Evolutionary conservation across 805 yeast genomes (phyloP).

Genomic region (Maudiozyma pseudohumilis): DNA sequence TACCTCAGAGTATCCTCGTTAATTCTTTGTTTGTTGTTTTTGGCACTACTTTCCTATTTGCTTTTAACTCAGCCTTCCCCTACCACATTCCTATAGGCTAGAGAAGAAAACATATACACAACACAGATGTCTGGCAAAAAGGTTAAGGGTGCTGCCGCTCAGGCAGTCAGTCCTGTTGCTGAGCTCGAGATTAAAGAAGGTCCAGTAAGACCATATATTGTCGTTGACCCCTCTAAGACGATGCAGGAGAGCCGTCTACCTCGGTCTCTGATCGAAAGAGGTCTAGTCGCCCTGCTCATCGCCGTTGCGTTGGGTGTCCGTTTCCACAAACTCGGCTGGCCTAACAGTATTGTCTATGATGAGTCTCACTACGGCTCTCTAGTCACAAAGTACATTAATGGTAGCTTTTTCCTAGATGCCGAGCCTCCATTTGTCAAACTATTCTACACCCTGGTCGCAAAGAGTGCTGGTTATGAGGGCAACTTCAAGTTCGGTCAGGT

Average conservation of each 20-base stretch:
- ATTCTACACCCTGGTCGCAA: constrained; percentile 60
- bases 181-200: constrained; percentile 45
- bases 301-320: constrained; percentile 49
- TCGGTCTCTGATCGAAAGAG: constrained; percentile 31
- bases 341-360: constrained; percentile 78
- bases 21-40: too few relatives aligned
- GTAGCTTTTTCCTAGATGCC: constrained; percentile 57
- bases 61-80: too few relatives aligned
- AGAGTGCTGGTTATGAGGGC: constrained; percentile 61
- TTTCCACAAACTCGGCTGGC: constrained; percentile 48
- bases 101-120: too few relatives aligned
- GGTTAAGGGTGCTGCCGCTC: constrained; percentile 4
- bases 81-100: too few relatives aligned
- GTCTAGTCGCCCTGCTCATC: constrained; percentile 34
- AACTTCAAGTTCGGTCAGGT: constrained; percentile 54
- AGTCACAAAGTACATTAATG: constrained; percentile 66
- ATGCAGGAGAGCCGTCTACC: constrained; percentile 34
- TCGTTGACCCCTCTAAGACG: constrained; percentile 39
- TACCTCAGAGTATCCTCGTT: too few relatives aligned
- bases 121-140: constrained; percentile 5
- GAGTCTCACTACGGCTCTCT: constrained; percentile 93
- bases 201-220: constrained; percentile 42
- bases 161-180: constrained; percentile 24
- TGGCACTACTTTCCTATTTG: too few relatives aligned
- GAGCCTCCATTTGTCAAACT: constrained; percentile 73